Evolutionary conservation across 371 early-diverging fungal genomes (phyloP).

Genomic region (Cokeromyces recurvatus): DNA sequence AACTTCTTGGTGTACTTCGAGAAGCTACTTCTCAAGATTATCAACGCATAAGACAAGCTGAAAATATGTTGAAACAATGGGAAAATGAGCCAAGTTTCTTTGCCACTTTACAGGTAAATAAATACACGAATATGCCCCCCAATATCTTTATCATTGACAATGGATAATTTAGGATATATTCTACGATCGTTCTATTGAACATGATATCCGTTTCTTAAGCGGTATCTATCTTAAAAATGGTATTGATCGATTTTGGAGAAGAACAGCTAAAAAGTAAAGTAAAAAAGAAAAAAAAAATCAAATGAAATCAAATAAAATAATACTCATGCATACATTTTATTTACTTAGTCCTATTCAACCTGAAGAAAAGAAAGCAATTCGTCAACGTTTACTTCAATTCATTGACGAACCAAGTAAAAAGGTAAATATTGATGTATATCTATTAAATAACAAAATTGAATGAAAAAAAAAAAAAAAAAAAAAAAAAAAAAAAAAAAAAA

Average conservation of each 20-base stretch:
- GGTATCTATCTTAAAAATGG: constrained; percentile 86
- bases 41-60: constrained; percentile 59
- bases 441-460: no score
- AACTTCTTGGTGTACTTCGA: constrained; percentile 49
- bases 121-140: neutral
- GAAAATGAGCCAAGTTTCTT: constrained; percentile 71
- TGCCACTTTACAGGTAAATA: constrained; percentile 63
- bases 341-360: constrained; percentile 55
- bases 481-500: no score
- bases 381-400: constrained; percentile 50
- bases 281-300: constrained; percentile 5
- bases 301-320: neutral
- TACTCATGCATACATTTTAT: neutral
- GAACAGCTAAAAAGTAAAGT: constrained; percentile 64
- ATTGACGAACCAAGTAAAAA: constrained; percentile 66
- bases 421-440: constrained; percentile 37
- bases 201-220: constrained; percentile 72
- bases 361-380: constrained; percentile 68
- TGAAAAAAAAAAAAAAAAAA: no score
- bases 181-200: constrained; percentile 57
- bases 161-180: constrained; percentile 63
- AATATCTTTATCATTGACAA: neutral
- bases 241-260: constrained; percentile 86
- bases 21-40: constrained; percentile 72
- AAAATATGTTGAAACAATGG: constrained; percentile 72